These are phyloP conservation scores for Aspergillus awamori DNA, from an alignment of 2,329 filamentous ascomycete species.

Conservation along the genomic window DNA sequence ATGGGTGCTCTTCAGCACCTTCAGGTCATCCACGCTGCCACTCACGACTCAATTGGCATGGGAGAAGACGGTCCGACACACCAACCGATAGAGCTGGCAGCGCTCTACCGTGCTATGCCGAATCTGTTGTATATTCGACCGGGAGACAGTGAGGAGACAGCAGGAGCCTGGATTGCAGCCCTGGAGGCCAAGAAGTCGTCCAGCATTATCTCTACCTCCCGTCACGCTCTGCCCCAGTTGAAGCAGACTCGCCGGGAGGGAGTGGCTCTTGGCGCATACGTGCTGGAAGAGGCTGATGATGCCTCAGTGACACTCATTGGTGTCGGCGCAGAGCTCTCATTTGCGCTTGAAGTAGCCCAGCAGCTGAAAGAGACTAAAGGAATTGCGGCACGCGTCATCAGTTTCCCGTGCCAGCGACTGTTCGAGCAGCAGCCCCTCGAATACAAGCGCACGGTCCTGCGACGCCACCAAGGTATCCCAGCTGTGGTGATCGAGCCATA, in stretches of 20 bases:
- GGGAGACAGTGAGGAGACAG: conserved; percentile 59
- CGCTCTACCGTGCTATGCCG: conserved; percentile 65
- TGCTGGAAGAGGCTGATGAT: conserved; percentile 40
- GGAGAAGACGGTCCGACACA: conserved; percentile 66
- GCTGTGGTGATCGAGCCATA: conserved; percentile 56
- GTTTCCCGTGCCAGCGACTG: conserved; percentile 55
- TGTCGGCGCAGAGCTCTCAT: conserved; percentile 54
- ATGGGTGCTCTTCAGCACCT: conserved; percentile 63
- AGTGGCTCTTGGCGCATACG: conserved; percentile 47
- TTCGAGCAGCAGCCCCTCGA: conserved; percentile 52
- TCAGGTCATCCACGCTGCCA: conserved; percentile 62
- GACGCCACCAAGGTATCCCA: conserved; percentile 42
- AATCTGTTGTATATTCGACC: conserved; percentile 65
- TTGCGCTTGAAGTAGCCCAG: conserved; percentile 49
- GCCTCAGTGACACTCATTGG: conserved; percentile 53
- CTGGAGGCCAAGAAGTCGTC: conserved; percentile 44
- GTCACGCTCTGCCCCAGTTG: conserved; percentile 47
- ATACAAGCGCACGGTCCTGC: conserved; percentile 50
- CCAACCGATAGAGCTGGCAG: conserved; percentile 61
- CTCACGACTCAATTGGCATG: conserved; percentile 63
- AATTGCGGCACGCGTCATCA: conserved; percentile 51
- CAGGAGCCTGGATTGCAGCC: conserved; percentile 48
- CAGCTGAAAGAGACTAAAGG: conserved; percentile 42
- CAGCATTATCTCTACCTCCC: conserved; percentile 49
- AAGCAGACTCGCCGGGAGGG: conserved; percentile 40